These are phyloP conservation scores for Rhizopus sp. DNA, from an alignment of 371 early-diverging fungal species.

Conservation along the genomic window DNA sequence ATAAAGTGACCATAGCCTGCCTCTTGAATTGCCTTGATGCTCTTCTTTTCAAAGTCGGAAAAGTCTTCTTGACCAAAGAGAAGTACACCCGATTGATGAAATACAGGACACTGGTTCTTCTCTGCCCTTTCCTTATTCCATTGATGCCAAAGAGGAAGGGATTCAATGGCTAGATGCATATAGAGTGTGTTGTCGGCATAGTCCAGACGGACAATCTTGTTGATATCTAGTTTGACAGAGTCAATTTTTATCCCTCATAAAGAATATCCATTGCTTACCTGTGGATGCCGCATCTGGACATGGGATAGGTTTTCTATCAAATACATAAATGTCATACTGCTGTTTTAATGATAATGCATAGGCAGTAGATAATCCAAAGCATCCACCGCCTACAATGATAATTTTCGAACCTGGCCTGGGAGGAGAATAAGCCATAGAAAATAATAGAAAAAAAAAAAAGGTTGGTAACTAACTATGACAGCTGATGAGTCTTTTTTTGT, in stretches of 20 bases:
- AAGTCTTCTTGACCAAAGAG: conserved; percentile 32
- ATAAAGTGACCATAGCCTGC: conserved; percentile 40
- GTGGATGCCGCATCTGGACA: conserved; percentile 48
- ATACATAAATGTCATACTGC: conserved; percentile 45
- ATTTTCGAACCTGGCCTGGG: conserved; percentile 28
- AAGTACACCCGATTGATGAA: conserved; percentile 42
- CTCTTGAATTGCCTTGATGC: conserved; percentile 35
- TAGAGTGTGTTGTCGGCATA: conserved; percentile 49
- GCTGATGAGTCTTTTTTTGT: neutral
- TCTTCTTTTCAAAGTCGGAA: conserved; percentile 36
- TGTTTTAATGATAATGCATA: conserved; percentile 28
- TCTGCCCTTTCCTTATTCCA: conserved; percentile 53
- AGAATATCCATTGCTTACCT: conserved; percentile 19
- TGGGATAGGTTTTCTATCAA: conserved; percentile 46
- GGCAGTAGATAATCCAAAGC: conserved; percentile 57
- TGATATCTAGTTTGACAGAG: conserved; percentile 34
- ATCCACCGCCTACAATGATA: conserved; percentile 57
- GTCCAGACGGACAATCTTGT: conserved; percentile 54
- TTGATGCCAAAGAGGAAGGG: conserved; percentile 48
- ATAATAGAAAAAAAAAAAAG: conserved; percentile 9
- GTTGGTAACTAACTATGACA: neutral
- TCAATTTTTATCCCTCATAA: neutral
- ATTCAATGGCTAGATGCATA: conserved; percentile 43
- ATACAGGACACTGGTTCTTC: conserved; percentile 29
- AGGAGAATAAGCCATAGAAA: conserved; percentile 10